These are phyloP conservation scores for Coleophoma cylindrospora DNA, from an alignment of 2,329 filamentous ascomycete species.

Conservation along the genomic window DNA sequence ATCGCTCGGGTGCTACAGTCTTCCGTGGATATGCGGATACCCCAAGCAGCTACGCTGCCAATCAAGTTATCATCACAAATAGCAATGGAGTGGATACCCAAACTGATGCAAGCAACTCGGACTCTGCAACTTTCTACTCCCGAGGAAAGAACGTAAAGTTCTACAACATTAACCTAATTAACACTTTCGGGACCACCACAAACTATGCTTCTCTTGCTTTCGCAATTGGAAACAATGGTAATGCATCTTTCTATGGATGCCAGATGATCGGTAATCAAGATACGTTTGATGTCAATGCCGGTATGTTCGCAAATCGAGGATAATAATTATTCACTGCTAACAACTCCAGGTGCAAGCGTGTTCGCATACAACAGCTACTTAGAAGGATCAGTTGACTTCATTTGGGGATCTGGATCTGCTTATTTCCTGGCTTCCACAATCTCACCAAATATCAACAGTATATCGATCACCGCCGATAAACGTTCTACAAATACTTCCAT, in stretches of 20 bases:
- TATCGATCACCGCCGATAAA: slow-evolving; percentile 39
- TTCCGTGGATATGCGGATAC: slow-evolving; percentile 32
- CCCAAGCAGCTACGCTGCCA: slow-evolving; percentile 17
- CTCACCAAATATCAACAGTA: slow-evolving; percentile 17
- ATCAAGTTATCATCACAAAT: slow-evolving; percentile 9
- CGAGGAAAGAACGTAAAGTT: slow-evolving; percentile 39
- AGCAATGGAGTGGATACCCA: background rate
- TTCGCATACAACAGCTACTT: slow-evolving; percentile 39
- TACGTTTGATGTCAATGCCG: slow-evolving; percentile 41
- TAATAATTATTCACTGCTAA: slow-evolving; percentile 9
- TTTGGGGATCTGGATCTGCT: slow-evolving; percentile 46
- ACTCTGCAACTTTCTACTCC: slow-evolving; percentile 21
- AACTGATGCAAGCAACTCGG: slow-evolving; percentile 2
- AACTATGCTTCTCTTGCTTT: slow-evolving; percentile 12
- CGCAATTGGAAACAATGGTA: background rate
- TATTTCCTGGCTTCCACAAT: slow-evolving; percentile 43
- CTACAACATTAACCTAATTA: slow-evolving; percentile 52
- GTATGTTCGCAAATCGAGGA: slow-evolving; percentile 39
- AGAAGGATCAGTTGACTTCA: slow-evolving; percentile 50
- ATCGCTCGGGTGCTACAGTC: slow-evolving; percentile 31
- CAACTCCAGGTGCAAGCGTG: background rate
- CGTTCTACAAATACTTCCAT: slow-evolving; percentile 27
- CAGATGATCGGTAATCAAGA: slow-evolving; percentile 50
- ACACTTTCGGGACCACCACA: slow-evolving; percentile 40
- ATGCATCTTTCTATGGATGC: slow-evolving; percentile 41